Evolutionary conservation across 768 basidiomycete species (phyloP), one percentile per base, ranked within the genome.

Genomic region (Podaxis sp.): DNA sequence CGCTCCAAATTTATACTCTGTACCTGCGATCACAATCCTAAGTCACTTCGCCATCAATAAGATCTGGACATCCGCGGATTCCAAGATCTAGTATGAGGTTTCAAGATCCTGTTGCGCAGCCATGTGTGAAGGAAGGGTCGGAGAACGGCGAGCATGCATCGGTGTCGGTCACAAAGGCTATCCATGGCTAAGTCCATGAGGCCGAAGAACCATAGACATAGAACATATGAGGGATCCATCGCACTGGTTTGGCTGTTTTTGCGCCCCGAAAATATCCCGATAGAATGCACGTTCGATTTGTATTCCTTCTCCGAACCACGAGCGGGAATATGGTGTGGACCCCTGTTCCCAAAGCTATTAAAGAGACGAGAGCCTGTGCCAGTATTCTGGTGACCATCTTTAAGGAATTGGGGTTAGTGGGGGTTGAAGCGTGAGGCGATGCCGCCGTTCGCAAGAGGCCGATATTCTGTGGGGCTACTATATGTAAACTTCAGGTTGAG

Each of bases 221-320:
- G 75, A 79, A 64, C 77, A 75, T 26, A 78, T 74, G 30, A 79
- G 63, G 60, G 76, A 76, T 0, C 75, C 77, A 61, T 77, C 77
- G 60, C 73, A 67, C 57, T 66, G 53, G 22, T 75, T 72, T 5
- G 75, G 63, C 17, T 73, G 64, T 4, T 66, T 63, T 54, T 72
- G 68, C 33, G 8, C 33, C 0, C 33, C 57, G 13, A 64, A 39
- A 46, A 79, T 69, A 58, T 77, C 74, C 7, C 58, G 54, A 40
- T 73, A 73, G 61, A 76, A 77, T 5, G 66, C 68, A 22, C 26
- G 67, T 17, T 69, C 72, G 55, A 74, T 74, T 42, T 73, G 67
- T 4, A 73, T 67, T 7, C 72, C 74, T 2, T 61, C 77, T 71
- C 63, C 71, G 71, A 60, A 79, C 77, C 40, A 73, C 72, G 22